Base-by-base conservation (phyloP, 78 protist genomes). In the Dictyostelium discoideum region DNA sequence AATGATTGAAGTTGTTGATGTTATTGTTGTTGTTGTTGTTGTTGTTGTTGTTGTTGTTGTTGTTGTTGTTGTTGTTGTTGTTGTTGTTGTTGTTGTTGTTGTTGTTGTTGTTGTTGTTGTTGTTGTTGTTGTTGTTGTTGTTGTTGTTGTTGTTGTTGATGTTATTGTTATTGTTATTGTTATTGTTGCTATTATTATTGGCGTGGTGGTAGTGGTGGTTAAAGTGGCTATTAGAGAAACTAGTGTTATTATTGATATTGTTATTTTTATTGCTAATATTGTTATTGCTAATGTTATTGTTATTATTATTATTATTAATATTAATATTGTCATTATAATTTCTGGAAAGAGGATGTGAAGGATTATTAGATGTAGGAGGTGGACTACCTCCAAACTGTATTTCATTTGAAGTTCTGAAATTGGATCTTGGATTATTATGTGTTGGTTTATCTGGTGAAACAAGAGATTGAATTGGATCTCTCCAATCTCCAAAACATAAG, bases 401-500 rank as follows among this genome's bases (percentile, higher is more conserved):
- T 14, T 37, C 81, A 74, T 13, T 32, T 37, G 81, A 74, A 10
- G 77, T n/a, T 74, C 40, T 74, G 20, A 74, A 74, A 74, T 74
- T 74, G 81, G 39, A 74, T 74, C 40, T 74, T 74, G 81, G 81
- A 37, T 37, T 74, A 3, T 63, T n/a, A 11, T 26, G 37, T 11
- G 77, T 67, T 29, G 87, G 87, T 84, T 39, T 84, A 29, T 63
- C 54, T 3, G 77, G 20, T 18, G 87, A 84, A 8, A 84, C n/a
- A 37, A 84, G n/a, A 57, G 87, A 84, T 20, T 84, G 73, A 42
- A 84, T 29, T 39, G 87, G 69, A 8, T 84, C 87, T 20, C 42
- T 84, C 87, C 87, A 84, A 60, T 84, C 87, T 11, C 87, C 78
- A 84, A 84, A 84, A 50, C 60, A 48, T 48, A 40, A 48, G 13